These are phyloP conservation scores for Coniochaeta ligniaria DNA, from an alignment of 2,329 filamentous ascomycete genomes.

Conservation along the genomic window DNA sequence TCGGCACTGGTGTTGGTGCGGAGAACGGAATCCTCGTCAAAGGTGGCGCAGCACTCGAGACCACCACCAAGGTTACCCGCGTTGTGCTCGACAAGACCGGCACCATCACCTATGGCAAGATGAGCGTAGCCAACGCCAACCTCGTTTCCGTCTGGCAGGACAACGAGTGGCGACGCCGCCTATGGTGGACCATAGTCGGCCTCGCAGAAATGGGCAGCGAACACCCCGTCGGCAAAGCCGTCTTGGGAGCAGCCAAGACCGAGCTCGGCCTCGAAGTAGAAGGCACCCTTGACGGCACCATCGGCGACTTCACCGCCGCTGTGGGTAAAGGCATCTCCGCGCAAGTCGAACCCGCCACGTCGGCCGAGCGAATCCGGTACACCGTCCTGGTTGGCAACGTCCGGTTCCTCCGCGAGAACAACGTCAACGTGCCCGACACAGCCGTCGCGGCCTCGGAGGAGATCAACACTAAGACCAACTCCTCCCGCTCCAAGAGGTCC, in stretches of 20 bases:
- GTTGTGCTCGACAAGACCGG: constrained; percentile 95
- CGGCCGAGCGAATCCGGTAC: constrained; percentile 64
- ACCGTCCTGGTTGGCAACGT: constrained; percentile 79
- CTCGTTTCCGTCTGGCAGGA: constrained; percentile 63
- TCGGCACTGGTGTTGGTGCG: constrained; percentile 93
- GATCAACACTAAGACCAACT: constrained; percentile 38
- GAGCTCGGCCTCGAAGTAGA: constrained; percentile 68
- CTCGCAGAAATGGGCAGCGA: constrained; percentile 95
- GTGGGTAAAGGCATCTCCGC: constrained; percentile 85
- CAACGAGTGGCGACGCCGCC: constrained; percentile 58
- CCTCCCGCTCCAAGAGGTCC: constrained; percentile 20
- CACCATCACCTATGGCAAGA: constrained; percentile 88
- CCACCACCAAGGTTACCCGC: constrained; percentile 80
- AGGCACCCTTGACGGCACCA: constrained; percentile 69
- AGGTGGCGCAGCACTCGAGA: constrained; percentile 86
- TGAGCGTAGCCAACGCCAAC: constrained; percentile 74
- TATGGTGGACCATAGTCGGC: constrained; percentile 96
- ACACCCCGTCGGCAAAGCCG: constrained; percentile 89
- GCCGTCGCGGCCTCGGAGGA: constrained; percentile 58
- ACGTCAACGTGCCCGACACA: constrained; percentile 57
- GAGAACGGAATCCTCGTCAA: constrained; percentile 98
- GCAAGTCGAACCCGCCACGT: constrained; percentile 66
- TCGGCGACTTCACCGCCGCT: constrained; percentile 75
- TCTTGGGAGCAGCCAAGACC: constrained; percentile 66
- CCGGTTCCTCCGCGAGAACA: constrained; percentile 64